These are phyloP conservation scores for Claviceps fusiformis DNA, from an alignment of 2,329 filamentous ascomycete genomes.

Conservation along the genomic window DNA sequence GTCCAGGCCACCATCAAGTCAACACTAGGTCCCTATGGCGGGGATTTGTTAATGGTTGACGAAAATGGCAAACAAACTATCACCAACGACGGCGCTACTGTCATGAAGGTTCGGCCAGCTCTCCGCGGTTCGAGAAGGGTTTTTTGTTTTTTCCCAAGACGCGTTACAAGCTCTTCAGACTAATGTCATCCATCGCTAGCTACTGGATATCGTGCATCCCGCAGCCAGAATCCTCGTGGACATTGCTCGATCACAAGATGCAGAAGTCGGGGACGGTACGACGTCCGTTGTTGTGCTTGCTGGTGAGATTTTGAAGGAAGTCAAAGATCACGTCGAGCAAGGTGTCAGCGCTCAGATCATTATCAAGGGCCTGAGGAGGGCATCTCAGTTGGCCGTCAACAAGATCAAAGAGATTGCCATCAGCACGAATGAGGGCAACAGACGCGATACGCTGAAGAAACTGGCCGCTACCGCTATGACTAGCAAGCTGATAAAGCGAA, in stretches of 20 bases:
- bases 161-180: neutral
- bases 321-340: constrained; percentile 91
- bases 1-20: constrained; percentile 93
- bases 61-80: constrained; percentile 93
- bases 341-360: constrained; percentile 96
- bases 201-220: constrained; percentile 96
- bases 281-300: constrained; percentile 94
- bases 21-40: constrained; percentile 91
- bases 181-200: constrained; percentile 31
- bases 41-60: constrained; percentile 90
- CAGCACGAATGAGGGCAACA: constrained; percentile 67
- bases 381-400: constrained; percentile 84
- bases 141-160: neutral
- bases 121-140: neutral
- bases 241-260: constrained; percentile 96
- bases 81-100: constrained; percentile 96
- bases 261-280: constrained; percentile 95
- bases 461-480: constrained; percentile 95
- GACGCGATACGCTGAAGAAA: constrained; percentile 76
- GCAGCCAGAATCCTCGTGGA: constrained; percentile 95
- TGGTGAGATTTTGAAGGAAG: constrained; percentile 94
- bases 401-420: constrained; percentile 98
- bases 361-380: constrained; percentile 86
- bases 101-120: constrained; percentile 67
- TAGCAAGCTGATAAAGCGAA: constrained; percentile 97